Evolutionary conservation across 1,284 basidiomycete genomes (phyloP), one percentile per base, ranked within the genome.

Genomic region (Cyathus pygmaeus): DNA sequence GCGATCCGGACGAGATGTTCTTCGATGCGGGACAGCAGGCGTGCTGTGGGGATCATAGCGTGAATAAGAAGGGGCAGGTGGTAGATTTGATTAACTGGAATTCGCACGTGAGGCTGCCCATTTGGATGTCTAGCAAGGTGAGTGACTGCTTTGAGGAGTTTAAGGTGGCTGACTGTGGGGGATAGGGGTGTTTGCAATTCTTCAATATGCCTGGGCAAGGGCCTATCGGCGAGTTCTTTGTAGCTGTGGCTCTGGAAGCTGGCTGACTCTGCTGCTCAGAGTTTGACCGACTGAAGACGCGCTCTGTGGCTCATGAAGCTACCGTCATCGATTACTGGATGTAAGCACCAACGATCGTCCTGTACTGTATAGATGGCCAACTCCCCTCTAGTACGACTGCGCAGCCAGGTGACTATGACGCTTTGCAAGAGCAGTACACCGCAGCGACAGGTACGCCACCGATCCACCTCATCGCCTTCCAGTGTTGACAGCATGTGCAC

Each of bases 171-270:
- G 24, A 9, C 9, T n/a, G 24, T 24, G 19, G 44, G 44, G 44
- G 6, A 24, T n/a, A 21, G 77, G 80, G 79, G 7, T 82, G 80
- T 63, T 68, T 81, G 26, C 77, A 79, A 65, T 77, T 78, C 55
- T 81, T 81, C 66, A 81, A 82, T 53, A 75, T 80, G 73, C 77
- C 79, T 15, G 74, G 78, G 54, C 75, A 82, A 71, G 79, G 79
- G 10, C 71, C 76, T 15, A 64, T 80, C 26, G 79, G 78, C 79
- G 57, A 24, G 42, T 29, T 23, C 19, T 57, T 21, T 30, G 29
- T 31, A 17, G 27, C 44, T 31, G n/a, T 2, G 19, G 19, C 5
- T 21, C n/a, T 10, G 21, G 9, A 19, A 29, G 30, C n/a, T 19
- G 21, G 10, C n/a, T 57, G 29, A 47, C 2, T 24, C 53, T 27